Conservation (phyloP, 2,329 filamentous ascomycete species). For the Pleoardoris graminearum region DNA sequence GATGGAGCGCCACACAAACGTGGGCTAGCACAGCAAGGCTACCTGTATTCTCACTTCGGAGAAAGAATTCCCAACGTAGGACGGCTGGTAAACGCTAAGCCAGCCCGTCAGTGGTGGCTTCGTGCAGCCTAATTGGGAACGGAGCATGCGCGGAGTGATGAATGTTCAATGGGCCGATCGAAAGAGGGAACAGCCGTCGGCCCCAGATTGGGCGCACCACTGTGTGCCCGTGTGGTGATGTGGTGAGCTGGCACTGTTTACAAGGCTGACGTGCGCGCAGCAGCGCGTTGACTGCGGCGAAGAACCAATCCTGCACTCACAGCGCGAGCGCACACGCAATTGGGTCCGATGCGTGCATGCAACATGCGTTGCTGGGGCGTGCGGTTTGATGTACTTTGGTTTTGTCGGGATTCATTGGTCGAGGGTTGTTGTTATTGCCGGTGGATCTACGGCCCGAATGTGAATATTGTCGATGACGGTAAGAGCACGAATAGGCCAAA, state of each 20-base stretch:
- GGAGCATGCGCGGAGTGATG: conserved; percentile 3
- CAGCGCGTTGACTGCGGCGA: neutral
- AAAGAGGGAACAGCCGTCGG: conserved; percentile 11
- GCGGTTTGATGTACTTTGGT: conserved; percentile 13
- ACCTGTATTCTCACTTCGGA: no score
- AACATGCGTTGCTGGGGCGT: conserved; percentile 13
- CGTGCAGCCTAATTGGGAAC: conserved; percentile 14
- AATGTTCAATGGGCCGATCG: no score
- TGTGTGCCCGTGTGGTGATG: no score
- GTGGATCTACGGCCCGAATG: conserved; percentile 25
- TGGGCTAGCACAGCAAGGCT: neutral
- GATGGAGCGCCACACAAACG: neutral
- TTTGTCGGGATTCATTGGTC: conserved; percentile 15
- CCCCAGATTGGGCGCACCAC: neutral
- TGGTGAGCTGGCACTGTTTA: conserved; percentile 19
- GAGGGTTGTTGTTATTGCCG: conserved; percentile 13
- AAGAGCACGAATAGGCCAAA: neutral
- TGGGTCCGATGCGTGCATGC: conserved; percentile 7
- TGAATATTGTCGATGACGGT: neutral
- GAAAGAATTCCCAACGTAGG: no score
- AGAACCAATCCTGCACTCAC: neutral
- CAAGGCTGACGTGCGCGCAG: conserved; percentile 16
- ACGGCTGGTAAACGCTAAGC: conserved; percentile 15
- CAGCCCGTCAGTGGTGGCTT: conserved; percentile 16
- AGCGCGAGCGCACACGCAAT: neutral